Evolutionary conservation across 805 yeast genomes (phyloP).

Genomic region (Debaryomyces maramus): DNA sequence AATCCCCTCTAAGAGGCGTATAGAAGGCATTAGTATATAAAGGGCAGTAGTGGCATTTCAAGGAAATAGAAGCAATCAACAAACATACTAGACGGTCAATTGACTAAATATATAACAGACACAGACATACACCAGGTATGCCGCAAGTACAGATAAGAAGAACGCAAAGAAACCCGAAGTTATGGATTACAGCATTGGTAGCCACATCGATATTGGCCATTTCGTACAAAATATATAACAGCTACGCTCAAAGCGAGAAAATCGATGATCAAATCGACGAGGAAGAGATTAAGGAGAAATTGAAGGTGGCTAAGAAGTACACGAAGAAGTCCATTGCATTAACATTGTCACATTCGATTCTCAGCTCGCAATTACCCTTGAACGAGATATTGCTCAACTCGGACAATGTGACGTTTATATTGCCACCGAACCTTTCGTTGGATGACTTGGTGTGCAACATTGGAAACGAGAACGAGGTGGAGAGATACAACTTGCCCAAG

Average conservation of each 20-base stretch:
- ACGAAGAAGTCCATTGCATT: slow-evolving; percentile 38
- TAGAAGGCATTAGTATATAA: too few relatives aligned
- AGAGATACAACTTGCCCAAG: slow-evolving; percentile 18
- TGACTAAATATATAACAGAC: too few relatives aligned
- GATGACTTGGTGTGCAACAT: slow-evolving; percentile 31
- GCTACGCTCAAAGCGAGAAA: slow-evolving; percentile 7
- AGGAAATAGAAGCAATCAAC: too few relatives aligned
- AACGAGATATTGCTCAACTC: slow-evolving; percentile 36
- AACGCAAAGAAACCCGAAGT: slow-evolving; percentile 23
- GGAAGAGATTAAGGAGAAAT: slow-evolving; percentile 4
- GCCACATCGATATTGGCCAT: slow-evolving; percentile 36
- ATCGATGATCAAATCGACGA: slow-evolving; percentile 6
- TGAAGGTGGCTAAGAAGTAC: slow-evolving; percentile 15
- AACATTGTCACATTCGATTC: slow-evolving; percentile 43
- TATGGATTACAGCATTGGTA: slow-evolving; percentile 34
- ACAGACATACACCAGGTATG: too few relatives aligned
- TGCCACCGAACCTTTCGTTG: slow-evolving; percentile 42
- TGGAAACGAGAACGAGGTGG: slow-evolving; percentile 3
- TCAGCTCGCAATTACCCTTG: slow-evolving; percentile 37
- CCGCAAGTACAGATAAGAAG: slow-evolving; percentile 5
- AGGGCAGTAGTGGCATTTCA: too few relatives aligned
- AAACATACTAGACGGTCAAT: too few relatives aligned
- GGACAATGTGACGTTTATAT: slow-evolving; percentile 43
- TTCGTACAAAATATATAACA: slow-evolving; percentile 33
- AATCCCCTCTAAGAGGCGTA: too few relatives aligned